Evolutionary conservation across 495 filamentous ascomycete species (phyloP).

Genomic region (Sordaria brevicollis): DNA sequence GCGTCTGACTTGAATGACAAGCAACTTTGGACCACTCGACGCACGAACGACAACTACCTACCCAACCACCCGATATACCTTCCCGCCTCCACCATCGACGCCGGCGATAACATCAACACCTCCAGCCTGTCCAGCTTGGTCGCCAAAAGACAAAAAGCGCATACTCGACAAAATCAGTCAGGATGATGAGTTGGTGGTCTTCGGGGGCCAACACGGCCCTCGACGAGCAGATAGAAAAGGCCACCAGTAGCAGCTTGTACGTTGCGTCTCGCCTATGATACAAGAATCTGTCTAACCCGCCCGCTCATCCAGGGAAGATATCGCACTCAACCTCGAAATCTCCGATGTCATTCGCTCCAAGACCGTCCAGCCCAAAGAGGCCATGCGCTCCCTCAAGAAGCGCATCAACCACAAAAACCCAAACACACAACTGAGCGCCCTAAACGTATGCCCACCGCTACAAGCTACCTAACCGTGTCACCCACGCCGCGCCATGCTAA

Average conservation of each 20-base stretch:
- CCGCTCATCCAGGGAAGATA: conserved; percentile 65
- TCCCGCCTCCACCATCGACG: background rate
- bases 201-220: conserved; percentile 66
- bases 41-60: background rate
- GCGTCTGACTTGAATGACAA: background rate
- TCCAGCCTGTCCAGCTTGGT: background rate
- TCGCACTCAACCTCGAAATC: conserved; percentile 92
- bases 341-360: conserved; percentile 94
- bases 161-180: conserved; percentile 11
- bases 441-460: conserved; percentile 53
- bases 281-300: conserved; percentile 10
- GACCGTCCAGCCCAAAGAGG: conserved; percentile 91
- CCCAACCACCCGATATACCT: background rate
- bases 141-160: background rate
- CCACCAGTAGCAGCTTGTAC: conserved; percentile 87
- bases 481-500: conserved; percentile 6
- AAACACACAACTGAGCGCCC: conserved; percentile 84
- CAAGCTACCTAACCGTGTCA: background rate
- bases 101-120: background rate
- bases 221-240: conserved; percentile 93
- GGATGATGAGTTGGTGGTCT: conserved; percentile 86
- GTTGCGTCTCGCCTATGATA: conserved; percentile 7
- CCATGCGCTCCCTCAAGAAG: conserved; percentile 89
- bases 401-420: conserved; percentile 94
- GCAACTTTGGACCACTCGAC: background rate